Base-by-base conservation (phyloP, 805 yeast genomes). In the Saccharomycopsis oosterbeekiorum region DNA sequence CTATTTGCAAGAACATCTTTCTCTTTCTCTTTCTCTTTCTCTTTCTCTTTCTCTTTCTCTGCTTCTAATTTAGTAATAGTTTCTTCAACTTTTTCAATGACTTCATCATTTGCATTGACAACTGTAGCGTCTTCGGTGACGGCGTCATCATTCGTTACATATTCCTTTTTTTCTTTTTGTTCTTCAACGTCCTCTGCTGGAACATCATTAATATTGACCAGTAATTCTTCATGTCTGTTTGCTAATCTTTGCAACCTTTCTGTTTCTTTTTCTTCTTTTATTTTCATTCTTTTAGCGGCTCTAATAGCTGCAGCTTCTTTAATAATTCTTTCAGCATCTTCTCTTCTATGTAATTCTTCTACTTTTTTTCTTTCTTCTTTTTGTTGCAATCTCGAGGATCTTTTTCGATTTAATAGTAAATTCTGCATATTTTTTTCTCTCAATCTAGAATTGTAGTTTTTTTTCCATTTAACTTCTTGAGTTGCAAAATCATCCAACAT, bases 371-470 rank as follows among this genome's bases (percentile, higher is more conserved):
- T 82, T 64, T 86, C 89, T 64, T 84, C 87, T 67, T 82, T 84
- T 19, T 86, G 87, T 66, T 85, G 88, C 54, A 88, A 71, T 71
- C 94, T 78, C 1, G 90, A 82, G 0, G 93, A 87, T 65, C 89
- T 78, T 67, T 88, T 88, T 67, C 94, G 78, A 61, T 87, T 81
- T 3, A 84, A 84, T 68, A 88, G 72, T 60, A 88, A 70, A 24
- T 79, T 80, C 56, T 81, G 82, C 78, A 88, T 77, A 65, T 86
- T 84, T 55, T 81, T 78, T 60, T 85, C 89, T 69, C 82, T 84
- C 66, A 78, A 81, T 66, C 87, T 75, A 64, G 81, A 81, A 36
- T 79, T 69, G 17, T 83, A 74, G 62, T 78, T 78, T 66, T 78
- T 80, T 65, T 89, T 74, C 66, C 82, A 82, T 62, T 76, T 78